A percentile compares a stretch with the other conserved stretches of the same genome.
Evolutionary conservation across 2,329 filamentous ascomycete species (phyloP).

Genomic region (Pseudonectria foliicola): DNA sequence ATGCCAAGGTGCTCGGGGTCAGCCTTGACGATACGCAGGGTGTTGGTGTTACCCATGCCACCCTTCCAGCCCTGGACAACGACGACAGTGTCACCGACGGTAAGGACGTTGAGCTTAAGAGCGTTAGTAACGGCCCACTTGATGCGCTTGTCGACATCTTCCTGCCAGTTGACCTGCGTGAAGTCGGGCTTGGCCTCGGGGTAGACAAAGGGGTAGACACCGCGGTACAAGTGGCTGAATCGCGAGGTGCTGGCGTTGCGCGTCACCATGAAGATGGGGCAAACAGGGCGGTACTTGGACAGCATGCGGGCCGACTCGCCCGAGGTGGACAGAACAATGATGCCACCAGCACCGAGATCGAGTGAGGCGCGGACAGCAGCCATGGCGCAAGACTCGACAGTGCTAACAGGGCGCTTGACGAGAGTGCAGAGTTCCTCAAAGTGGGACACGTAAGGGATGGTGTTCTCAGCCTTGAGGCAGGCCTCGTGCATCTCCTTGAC

Average conservation of each 20-base stretch:
- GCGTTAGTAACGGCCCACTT: conserved; percentile 93
- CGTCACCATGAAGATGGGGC: conserved; percentile 99
- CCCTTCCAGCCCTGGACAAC: conserved; percentile 90
- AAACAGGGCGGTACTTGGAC: conserved; percentile 97
- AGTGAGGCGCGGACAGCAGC: conserved; percentile 91
- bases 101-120: conserved; percentile 71
- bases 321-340: conserved; percentile 92
- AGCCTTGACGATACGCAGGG: conserved; percentile 57
- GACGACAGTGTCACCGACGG: conserved; percentile 66
- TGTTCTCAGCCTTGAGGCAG: conserved; percentile 92
- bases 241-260: conserved; percentile 76
- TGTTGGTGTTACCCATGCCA: conserved; percentile 89
- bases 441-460: conserved; percentile 92
- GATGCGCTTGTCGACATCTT: conserved; percentile 95
- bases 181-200: conserved; percentile 93
- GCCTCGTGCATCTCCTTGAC: conserved; percentile 98
- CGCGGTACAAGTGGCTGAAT: conserved; percentile 93
- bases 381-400: conserved; percentile 93
- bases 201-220: conserved; percentile 97
- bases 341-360: conserved; percentile 92
- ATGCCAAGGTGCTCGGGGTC: conserved; percentile 52
- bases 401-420: conserved; percentile 74
- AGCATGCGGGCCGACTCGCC: conserved; percentile 90
- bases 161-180: conserved; percentile 88
- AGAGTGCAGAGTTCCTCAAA: conserved; percentile 92